phyloP scores from a whole-genome alignment of 2,329 filamentous ascomycete species.

The Dactylellina sp. region DNA sequence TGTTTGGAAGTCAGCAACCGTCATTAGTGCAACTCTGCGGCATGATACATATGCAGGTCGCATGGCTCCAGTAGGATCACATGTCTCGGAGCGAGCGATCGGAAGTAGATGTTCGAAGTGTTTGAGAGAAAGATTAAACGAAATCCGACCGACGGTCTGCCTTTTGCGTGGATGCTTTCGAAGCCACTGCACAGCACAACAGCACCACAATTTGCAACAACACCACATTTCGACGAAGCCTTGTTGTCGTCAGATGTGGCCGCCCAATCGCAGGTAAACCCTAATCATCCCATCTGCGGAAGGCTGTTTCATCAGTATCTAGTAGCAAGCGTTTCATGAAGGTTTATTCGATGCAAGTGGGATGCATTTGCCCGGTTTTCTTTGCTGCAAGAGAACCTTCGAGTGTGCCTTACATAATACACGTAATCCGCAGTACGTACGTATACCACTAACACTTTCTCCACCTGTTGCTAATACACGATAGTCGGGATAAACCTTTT shows the following conservation, averaged over 20 bases:
- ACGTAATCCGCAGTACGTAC: slow-evolving; percentile 40
- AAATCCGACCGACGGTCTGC: slow-evolving; percentile 44
- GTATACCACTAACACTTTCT: slow-evolving; percentile 20
- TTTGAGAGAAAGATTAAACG: slow-evolving; percentile 6
- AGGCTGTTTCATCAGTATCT: too few relatives aligned
- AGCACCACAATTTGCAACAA: too few relatives aligned
- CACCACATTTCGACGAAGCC: slow-evolving; percentile 4
- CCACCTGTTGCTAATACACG: slow-evolving; percentile 4
- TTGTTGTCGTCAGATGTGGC: not conserved
- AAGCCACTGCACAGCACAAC: slow-evolving; percentile 24
- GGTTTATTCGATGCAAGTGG: slow-evolving; percentile 2
- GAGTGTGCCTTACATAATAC: slow-evolving; percentile 51
- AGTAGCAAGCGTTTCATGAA: not conserved
- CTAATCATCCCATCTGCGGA: too few relatives aligned
- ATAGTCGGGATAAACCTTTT: not conserved
- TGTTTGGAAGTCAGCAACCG: slow-evolving; percentile 9
- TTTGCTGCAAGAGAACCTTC: slow-evolving; percentile 20
- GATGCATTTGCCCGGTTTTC: not conserved
- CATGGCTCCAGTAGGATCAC: not conserved
- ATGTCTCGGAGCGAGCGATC: slow-evolving; percentile 32
- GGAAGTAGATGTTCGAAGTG: not conserved
- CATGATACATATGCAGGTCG: slow-evolving; percentile 7
- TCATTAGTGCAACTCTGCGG: slow-evolving; percentile 9
- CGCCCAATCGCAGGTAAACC: too few relatives aligned
- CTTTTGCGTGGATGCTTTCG: slow-evolving; percentile 16